Conservation (phyloP, 2,329 filamentous ascomycete genomes). For the Ophiobolus disseminans region DNA sequence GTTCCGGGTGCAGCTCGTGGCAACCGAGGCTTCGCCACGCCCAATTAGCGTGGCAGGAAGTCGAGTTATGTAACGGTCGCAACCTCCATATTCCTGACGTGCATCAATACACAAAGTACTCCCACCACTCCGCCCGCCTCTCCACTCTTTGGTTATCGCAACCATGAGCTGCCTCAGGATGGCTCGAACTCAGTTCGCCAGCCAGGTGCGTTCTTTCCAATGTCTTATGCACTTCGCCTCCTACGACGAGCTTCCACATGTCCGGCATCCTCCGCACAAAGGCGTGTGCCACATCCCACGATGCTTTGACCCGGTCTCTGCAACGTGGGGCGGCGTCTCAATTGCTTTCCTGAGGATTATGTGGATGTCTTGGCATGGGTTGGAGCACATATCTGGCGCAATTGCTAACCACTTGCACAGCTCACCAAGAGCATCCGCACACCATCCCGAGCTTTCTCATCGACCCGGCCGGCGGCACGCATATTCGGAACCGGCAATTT, state of each 20-base stretch:
- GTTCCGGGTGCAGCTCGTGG: slow-evolving; percentile 20
- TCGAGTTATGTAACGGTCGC: slow-evolving; percentile 9
- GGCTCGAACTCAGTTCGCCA: slow-evolving; percentile 48
- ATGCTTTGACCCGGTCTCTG: background rate
- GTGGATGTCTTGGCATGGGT: background rate
- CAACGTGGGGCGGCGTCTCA: background rate
- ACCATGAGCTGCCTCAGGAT: slow-evolving; percentile 51
- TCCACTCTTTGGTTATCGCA: slow-evolving; percentile 38
- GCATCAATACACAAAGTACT: slow-evolving; percentile 31
- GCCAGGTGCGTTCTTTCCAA: slow-evolving; percentile 42
- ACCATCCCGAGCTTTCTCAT: slow-evolving; percentile 82
- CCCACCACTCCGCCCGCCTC: slow-evolving; percentile 26
- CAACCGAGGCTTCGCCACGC: slow-evolving; percentile 35
- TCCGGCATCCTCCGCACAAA: slow-evolving; percentile 35
- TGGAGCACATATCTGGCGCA: slow-evolving; percentile 10
- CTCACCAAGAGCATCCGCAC: slow-evolving; percentile 68
- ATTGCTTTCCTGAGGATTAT: background rate
- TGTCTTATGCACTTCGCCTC: slow-evolving; percentile 15
- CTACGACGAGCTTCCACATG: slow-evolving; percentile 16
- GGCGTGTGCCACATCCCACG: slow-evolving; percentile 22
- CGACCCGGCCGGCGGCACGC: slow-evolving; percentile 80
- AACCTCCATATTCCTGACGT: slow-evolving; percentile 24
- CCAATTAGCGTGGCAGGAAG: slow-evolving; percentile 32
- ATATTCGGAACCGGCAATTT: slow-evolving; percentile 87
- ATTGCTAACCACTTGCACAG: slow-evolving; percentile 54